Evolutionary conservation across 2,329 filamentous ascomycete species (phyloP), one percentile per base, ranked within the genome.

Genomic region (Verticillium tricorpus): DNA sequence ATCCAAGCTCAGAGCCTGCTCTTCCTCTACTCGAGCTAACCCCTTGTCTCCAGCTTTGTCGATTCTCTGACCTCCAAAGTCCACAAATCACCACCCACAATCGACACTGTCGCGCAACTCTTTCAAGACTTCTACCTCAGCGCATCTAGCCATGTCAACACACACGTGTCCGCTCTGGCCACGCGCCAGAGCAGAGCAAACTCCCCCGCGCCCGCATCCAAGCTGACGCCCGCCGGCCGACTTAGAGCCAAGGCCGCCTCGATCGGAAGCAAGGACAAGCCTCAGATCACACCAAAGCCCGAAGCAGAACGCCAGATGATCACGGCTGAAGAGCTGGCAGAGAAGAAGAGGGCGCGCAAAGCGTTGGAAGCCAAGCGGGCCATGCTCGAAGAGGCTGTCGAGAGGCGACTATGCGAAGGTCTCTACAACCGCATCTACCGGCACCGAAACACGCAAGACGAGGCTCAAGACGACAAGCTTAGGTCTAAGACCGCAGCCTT

Each of bases 51-150:
- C 70, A 95, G 92, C 71, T 99, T 99, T 72, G 89, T 98, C 70
- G 92, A 97, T 64, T 94, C 92, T 7, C 80, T 99, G 31, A 90
- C 88, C 57, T 92, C 92, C 68, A 97, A 91, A 80, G 89, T 96
- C 35, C 91, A 97, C 70, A 86, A 91, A 2, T 88, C 87, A 5
- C 95, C 95, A 5, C 89, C 95, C 1, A 91, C 86, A 56, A 90
- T 96, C 70, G 92, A 96, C 57, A 89, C 85, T 65, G 83, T 98
- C 17, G 90, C 93, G 9, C 84, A 86, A n/a, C 82, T 95, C 60
- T 98, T 98, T 72, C 95, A 99, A 76, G 92, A 96, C 62, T 99
- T 98, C 74, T 99, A 99, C 72, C 80, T 84, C 52, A 85, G 88
- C 61, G 92, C 93, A 25, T 89, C 92, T 12, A 83, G 87, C 2